phyloP scores from a whole-genome alignment of 2,329 filamentous ascomycete genomes.

The Beauveria sp. region DNA sequence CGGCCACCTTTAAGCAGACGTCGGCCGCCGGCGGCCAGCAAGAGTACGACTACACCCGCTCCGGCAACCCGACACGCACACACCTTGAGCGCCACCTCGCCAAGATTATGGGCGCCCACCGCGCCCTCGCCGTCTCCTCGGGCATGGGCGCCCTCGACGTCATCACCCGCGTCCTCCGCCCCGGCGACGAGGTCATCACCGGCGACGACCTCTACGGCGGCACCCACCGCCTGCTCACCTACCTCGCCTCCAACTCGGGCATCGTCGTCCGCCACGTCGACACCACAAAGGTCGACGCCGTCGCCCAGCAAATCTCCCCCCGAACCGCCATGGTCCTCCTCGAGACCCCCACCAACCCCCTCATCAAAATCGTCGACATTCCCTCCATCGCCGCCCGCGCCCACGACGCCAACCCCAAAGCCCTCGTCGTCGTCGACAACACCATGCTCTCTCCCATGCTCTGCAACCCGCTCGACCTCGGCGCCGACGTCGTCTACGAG shows the following conservation, averaged over 20 bases:
- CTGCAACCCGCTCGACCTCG: constrained; percentile 85
- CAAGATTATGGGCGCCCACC: constrained; percentile 96
- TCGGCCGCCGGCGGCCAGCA: constrained; percentile 68
- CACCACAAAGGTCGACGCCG: constrained; percentile 70
- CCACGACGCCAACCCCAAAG: constrained; percentile 69
- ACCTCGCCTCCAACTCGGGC: constrained; percentile 78
- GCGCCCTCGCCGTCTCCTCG: constrained; percentile 86
- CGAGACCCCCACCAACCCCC: constrained; percentile 92
- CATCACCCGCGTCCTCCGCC: constrained; percentile 81
- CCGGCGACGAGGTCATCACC: constrained; percentile 94
- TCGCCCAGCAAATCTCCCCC: constrained; percentile 58
- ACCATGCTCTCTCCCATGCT: constrained; percentile 98
- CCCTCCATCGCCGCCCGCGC: constrained; percentile 66
- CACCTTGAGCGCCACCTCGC: constrained; percentile 94
- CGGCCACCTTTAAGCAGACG: constrained; percentile 93
- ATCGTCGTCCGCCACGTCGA: constrained; percentile 96
- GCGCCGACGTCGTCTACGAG: constrained; percentile 94
- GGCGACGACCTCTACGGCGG: constrained; percentile 96
- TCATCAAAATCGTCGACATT: constrained; percentile 97
- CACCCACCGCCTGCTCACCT: constrained; percentile 88
- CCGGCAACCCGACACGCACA: constrained; percentile 91
- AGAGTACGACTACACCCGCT: constrained; percentile 98
- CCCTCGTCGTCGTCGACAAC: constrained; percentile 90
- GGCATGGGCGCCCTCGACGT: constrained; percentile 98
- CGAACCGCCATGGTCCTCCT: constrained; percentile 95